Conservation (phyloP, 2,329 filamentous ascomycete genomes). For the Fusarium veterinarium region DNA sequence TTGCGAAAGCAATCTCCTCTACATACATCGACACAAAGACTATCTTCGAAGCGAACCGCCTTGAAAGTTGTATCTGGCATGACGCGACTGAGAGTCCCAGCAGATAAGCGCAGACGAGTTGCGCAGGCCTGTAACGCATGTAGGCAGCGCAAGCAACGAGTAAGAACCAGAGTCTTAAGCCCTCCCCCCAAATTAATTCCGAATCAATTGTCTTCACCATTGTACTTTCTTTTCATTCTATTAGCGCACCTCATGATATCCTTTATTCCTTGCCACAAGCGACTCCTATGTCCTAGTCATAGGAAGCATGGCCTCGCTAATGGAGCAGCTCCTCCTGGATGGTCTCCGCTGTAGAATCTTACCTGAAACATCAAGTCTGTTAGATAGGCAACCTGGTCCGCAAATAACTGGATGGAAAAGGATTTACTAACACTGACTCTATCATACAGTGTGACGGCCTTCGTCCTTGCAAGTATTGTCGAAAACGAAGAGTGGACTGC, state of each 20-base stretch:
- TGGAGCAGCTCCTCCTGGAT: background rate
- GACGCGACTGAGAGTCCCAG: constrained; percentile 66
- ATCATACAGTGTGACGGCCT: constrained; percentile 67
- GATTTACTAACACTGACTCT: background rate
- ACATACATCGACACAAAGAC: background rate
- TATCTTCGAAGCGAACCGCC: background rate
- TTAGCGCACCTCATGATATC: background rate
- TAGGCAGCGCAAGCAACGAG: constrained; percentile 76
- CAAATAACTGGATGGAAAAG: background rate
- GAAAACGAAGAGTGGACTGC: constrained; percentile 51
- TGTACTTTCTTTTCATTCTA: background rate
- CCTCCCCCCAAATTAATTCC: too few relatives aligned
- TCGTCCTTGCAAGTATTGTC: constrained; percentile 68
- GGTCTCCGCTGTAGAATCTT: background rate
- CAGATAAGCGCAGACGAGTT: constrained; percentile 71
- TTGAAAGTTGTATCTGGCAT: constrained; percentile 46
- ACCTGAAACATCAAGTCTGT: background rate
- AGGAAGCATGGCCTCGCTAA: background rate
- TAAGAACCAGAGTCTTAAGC: constrained; percentile 48
- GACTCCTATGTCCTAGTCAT: background rate
- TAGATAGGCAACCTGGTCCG: background rate
- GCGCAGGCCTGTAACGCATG: constrained; percentile 73
- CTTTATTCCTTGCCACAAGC: background rate
- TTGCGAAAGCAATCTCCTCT: background rate
- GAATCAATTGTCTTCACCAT: background rate